Evolutionary conservation across 306 rosid genomes (phyloP), one percentile per base, ranked within the genome.

Genomic region (Mucuna pruriens): DNA sequence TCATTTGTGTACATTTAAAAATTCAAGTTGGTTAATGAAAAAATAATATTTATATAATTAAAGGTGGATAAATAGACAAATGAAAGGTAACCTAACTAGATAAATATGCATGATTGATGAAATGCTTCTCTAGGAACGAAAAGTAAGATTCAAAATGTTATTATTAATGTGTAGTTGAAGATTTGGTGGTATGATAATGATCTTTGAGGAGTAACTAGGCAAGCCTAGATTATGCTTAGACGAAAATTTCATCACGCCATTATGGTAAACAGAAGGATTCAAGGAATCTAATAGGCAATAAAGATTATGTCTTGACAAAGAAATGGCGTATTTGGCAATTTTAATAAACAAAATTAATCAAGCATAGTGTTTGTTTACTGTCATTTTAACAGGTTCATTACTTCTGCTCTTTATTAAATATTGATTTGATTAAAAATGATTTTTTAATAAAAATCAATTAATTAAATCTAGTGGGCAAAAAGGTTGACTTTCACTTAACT

Each of bases 111-210:
- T 44, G 25, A 57, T 13, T 39, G 26, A 72, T 8, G 6, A 46
- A 51, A 34, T 72, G 48, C 12, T 49, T 49, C 17, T 52, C 51
- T 12, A 11, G 49, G 44, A n/a, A 48, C 34, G 6, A 9, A 48
- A 46, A 26, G 4, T 8, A 22, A 51, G 70, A 31, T 64, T 65
- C n/a, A 13, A 63, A 25, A 6, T 57, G 64, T 31, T 0, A 31
- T 16, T n/a, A 78, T 52, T 54, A 52, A 26, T 25, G 31, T 6
- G 19, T 54, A 25, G 68, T 54, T 67, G 76, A 25, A 79, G 44
- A 20, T 12, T 54, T 54, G 23, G 16, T 39, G 45, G 20, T 7
- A 39, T 54, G 69, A 54, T 3, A 39, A 34, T 10, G 44, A 78
- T 11, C 9, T 61, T 8, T 3, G n/a, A 19, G 17, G 49, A 77